Conservation (phyloP, 345 rosid genomes). For the Salix arbutifolia region DNA sequence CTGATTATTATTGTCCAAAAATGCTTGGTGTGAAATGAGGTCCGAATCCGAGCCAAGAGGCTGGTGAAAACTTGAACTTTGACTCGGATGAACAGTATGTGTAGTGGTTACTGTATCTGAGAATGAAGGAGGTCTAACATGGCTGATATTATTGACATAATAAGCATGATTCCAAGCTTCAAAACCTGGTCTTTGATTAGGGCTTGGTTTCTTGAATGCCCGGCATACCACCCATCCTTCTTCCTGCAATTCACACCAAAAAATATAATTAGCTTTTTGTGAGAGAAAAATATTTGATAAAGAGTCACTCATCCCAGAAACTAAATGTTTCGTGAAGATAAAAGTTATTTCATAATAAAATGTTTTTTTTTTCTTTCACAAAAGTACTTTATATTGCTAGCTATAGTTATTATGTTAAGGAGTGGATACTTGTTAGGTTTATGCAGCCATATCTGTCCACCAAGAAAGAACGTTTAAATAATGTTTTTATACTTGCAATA, state of each 20-base stretch:
- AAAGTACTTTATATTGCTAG: neutral
- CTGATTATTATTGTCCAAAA: slow-evolving; percentile 33
- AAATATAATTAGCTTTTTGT: neutral
- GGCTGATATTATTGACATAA: slow-evolving; percentile 29
- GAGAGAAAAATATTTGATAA: neutral
- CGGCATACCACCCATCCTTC: slow-evolving; percentile 98
- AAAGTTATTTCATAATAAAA: neutral
- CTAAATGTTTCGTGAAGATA: neutral
- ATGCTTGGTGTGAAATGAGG: slow-evolving; percentile 14
- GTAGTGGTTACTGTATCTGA: slow-evolving; percentile 5
- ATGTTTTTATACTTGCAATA: neutral
- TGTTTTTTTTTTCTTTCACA: neutral
- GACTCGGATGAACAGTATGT: slow-evolving; percentile 8
- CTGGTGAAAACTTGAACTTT: slow-evolving; percentile 18
- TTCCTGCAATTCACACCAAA: slow-evolving; percentile 45
- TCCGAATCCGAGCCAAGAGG: slow-evolving; percentile 21
- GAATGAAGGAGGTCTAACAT: slow-evolving; percentile 18
- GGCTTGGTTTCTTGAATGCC: slow-evolving; percentile 80
- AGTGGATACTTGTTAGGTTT: neutral
- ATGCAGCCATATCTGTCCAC: neutral
- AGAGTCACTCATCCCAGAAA: neutral
- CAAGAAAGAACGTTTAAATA: neutral
- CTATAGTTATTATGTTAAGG: neutral
- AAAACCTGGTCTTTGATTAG: slow-evolving; percentile 69
- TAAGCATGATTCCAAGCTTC: slow-evolving; percentile 63